Base-by-base conservation (phyloP, 2,329 filamentous ascomycete species). In the Clonostachys solani region DNA sequence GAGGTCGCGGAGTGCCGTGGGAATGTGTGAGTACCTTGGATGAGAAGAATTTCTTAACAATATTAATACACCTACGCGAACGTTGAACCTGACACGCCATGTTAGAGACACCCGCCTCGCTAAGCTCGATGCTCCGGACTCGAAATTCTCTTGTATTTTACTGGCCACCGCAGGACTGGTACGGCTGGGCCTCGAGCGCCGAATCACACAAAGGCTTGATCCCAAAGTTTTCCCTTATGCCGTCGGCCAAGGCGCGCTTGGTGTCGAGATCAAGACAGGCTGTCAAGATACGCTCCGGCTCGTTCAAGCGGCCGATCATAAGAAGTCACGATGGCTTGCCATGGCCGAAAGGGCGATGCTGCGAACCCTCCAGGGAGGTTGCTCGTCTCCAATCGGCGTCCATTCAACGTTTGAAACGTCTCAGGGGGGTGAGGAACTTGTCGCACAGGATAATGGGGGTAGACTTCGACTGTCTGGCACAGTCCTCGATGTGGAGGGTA, bases 381-480 rank as follows among this genome's bases (percentile, higher is more conserved):
- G 94, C 73, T 95, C 89, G 64, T 91, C 96, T 44, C 94, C 94
- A 1, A 92, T 99, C 51, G 94, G 94, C 17, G 92, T 97, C 5
- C 87, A 92, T 29, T 29, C 23, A 6, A 10, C 9, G 9, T 29
- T 29, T 29, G 23, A 29, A 29, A 29, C 23, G 9, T 29, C 23
- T 29, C 3, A 10, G 9, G 23, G 23, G 9, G 23, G 5, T 29
- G 23, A 10, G 23, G 4, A 29, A 29, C 23, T 29, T 10, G 23
- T 3, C 9, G 23, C 4, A 9, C 8, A 29, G 23, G 23, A 29
- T 29, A 3, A 10, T 10, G 23, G 8, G 1, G 23, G 23, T 4
- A 4, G 10, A 29, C 23, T 29, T 29, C 23, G 23, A 29, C 23
- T 29, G 23, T 29, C 23, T 29, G 23, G 23, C 23, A 29, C 23